Percentiles rank a stretch among this genome's conserved stretches.
Conservation (phyloP, 2,329 filamentous ascomycete species). For the Pleomassaria siparia region DNA sequence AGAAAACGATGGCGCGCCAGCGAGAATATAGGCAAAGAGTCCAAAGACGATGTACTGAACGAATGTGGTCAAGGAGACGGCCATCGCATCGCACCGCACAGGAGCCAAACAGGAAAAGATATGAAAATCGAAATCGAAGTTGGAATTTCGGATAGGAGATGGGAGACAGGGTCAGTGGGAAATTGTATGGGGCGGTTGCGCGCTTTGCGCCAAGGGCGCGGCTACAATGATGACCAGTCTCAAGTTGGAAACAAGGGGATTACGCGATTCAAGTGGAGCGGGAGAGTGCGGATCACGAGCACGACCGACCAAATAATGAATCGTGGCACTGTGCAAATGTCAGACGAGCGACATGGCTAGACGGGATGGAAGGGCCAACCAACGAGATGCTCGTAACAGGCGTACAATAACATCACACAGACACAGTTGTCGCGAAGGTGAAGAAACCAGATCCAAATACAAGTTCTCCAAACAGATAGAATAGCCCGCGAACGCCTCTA, state of each 20-base stretch:
- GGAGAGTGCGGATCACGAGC: too few species aligned
- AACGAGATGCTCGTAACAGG: too few species aligned
- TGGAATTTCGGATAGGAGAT: neutral
- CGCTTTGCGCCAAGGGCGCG: neutral
- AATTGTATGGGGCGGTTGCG: constrained; percentile 2
- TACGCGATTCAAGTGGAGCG: too few species aligned
- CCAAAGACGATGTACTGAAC: constrained; percentile 35
- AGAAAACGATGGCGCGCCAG: constrained; percentile 35
- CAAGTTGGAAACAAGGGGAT: neutral
- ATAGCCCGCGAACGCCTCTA: too few species aligned
- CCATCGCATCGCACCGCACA: neutral
- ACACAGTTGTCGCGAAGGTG: too few species aligned
- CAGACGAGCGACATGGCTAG: too few species aligned
- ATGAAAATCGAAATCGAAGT: neutral
- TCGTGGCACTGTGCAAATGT: neutral
- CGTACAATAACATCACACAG: neutral
- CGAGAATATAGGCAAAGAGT: constrained; percentile 36
- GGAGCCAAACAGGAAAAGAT: neutral
- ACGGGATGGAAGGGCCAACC: too few species aligned
- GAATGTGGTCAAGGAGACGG: constrained; percentile 15
- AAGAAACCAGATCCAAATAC: neutral
- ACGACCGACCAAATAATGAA: too few species aligned
- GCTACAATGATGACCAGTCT: too few species aligned
- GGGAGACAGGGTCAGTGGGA: neutral
- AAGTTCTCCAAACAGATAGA: too few species aligned